Evolutionary conservation across 306 rosid species (phyloP).

Genomic region (Dalbergia cochinchinensis): DNA sequence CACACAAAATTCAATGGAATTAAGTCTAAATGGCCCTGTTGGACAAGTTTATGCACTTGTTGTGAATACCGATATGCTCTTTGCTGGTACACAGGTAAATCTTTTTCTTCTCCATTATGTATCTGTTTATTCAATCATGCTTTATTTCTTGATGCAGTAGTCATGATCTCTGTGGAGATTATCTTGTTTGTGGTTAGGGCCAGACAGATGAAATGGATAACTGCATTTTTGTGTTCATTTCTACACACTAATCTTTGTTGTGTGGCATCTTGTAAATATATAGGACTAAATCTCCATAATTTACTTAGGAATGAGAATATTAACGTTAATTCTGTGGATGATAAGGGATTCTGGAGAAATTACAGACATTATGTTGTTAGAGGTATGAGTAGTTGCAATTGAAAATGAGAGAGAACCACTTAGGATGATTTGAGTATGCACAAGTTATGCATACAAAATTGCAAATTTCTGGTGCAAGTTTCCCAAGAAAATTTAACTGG

Average conservation of each 20-base stretch:
- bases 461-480: constrained; percentile 11
- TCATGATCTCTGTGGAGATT: neutral
- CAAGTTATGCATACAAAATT: neutral
- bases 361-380: neutral
- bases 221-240: neutral
- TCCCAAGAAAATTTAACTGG: neutral
- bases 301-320: constrained; percentile 6
- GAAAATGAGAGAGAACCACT: constrained; percentile 1
- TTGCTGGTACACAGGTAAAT: constrained; percentile 97
- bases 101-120: constrained; percentile 8
- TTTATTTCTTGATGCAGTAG: constrained; percentile 31
- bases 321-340: constrained; percentile 11
- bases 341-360: constrained; percentile 6
- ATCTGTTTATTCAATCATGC: constrained; percentile 27
- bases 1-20: constrained; percentile 71
- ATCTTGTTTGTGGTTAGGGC: constrained; percentile 9
- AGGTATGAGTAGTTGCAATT: neutral
- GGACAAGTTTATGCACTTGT: constrained; percentile 94
- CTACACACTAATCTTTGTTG: neutral
- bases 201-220: neutral
- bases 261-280: too few relatives aligned
- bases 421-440: constrained; percentile 12
- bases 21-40: constrained; percentile 88
- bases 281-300: neutral
- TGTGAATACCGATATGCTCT: constrained; percentile 84